Conservation (phyloP, 768 basidiomycete genomes). For the Trametes gibbosa region DNA sequence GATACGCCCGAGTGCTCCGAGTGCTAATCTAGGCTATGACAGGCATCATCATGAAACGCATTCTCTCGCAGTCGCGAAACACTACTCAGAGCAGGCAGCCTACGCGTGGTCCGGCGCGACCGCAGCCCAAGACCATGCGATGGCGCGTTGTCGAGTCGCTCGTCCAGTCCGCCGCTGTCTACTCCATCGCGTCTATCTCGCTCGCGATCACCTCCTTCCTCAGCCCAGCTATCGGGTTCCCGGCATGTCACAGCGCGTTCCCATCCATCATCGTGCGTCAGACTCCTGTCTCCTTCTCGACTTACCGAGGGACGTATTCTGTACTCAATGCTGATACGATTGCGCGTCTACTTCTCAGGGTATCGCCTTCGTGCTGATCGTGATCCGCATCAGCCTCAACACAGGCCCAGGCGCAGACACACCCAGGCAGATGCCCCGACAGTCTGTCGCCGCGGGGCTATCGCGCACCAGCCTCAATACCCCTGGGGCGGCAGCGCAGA, state of each 20-base stretch:
- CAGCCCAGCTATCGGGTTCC: constrained; percentile 9
- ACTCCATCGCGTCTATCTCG: constrained; percentile 8
- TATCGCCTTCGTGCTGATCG: constrained; percentile 14
- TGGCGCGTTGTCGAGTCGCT: constrained; percentile 14
- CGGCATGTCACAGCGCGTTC: constrained; percentile 15
- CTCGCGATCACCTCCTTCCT: constrained; percentile 15
- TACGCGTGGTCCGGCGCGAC: not conserved
- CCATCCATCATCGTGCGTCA: constrained; percentile 11
- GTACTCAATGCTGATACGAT: not conserved
- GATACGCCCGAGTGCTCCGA: not conserved
- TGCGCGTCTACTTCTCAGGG: not conserved
- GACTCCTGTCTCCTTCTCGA: not conserved
- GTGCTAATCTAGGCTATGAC: not conserved
- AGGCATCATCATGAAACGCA: constrained; percentile 12
- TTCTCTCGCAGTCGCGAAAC: not conserved
- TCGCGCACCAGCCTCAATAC: not conserved
- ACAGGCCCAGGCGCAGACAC: not conserved
- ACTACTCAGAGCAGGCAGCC: not conserved
- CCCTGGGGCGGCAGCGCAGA: not conserved
- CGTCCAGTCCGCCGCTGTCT: constrained; percentile 15
- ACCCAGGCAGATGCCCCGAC: not conserved
- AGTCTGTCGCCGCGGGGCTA: not conserved
- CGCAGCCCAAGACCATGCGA: not conserved
- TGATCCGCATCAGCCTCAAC: constrained; percentile 11
- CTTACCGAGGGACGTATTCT: not conserved